Base-by-base conservation (phyloP, 768 basidiomycete genomes). In the Nidularia pulvinata region DNA sequence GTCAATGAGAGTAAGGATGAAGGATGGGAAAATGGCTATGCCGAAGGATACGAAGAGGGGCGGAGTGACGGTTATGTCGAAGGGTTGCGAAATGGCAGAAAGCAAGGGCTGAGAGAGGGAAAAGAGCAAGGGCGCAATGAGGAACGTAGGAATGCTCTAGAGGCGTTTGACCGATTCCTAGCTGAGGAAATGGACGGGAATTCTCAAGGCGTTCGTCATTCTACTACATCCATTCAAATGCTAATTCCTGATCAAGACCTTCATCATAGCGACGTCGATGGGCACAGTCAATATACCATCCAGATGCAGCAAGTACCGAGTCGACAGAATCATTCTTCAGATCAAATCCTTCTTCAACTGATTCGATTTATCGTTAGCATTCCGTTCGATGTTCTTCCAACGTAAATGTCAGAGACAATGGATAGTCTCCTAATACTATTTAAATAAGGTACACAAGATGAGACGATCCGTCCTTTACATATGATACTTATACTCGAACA, bases 131-230 rank as follows among this genome's bases (percentile, higher is more conserved):
- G 82, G 0, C 67, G 73, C 55, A 71, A 65, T 51, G 79, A 81
- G 58, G 84, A 84, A 64, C 77, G 82, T 33, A 66, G 69, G 45
- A 77, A 75, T 56, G 85, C 83, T 0, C 55, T 84, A 30, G 76
- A 79, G 48, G 82, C 81, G 7, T 84, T 88, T 67, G 82, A 87
- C 63, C 71, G 71, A 37, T 82, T 84, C 65, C 65, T 85, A 50
- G 69, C 69, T 22, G 67, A 75, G 58, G 79, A 84, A 55, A 65
- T 71, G 56, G 70, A 69, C 55, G 61, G 57, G 48, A 67, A 69
- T 35, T 55, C 65, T 60, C 19, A 4, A 13, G 13, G 16, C 11
- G 37, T 45, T 9, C 14, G 42, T 46, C 10, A 16, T 9, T 19
- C 5, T 44, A 9, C 22, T 10, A 46, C 19, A 7, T 22, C 19